phyloP scores from a whole-genome alignment of 2,329 filamentous ascomycete species.

The Harringtonia lauricola region DNA sequence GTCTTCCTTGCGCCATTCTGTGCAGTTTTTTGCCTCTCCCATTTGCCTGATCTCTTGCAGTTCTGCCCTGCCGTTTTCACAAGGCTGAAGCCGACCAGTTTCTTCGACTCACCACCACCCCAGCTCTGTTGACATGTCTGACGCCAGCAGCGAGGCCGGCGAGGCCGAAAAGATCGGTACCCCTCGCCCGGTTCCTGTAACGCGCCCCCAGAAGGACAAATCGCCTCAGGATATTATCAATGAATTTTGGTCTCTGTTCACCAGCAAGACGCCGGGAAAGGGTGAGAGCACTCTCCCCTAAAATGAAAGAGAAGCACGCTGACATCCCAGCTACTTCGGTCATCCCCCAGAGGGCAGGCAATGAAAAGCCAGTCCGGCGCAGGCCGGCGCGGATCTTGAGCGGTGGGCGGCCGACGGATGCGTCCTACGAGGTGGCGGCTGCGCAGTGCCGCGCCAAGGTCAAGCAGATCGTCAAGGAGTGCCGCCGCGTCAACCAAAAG shows the following conservation, averaged over 20 bases:
- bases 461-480: conserved; percentile 51
- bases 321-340: conserved; percentile 58
- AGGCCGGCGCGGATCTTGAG: conserved; percentile 41
- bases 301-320: too few species aligned
- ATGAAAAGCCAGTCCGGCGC: conserved; percentile 45
- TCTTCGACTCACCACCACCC: too few species aligned
- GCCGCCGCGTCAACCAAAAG: conserved; percentile 69
- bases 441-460: conserved; percentile 57
- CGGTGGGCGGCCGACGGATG: conserved; percentile 40
- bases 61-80: too few species aligned
- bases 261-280: conserved; percentile 59
- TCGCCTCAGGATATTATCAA: conserved; percentile 50
- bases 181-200: too few species aligned
- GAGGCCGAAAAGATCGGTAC: too few species aligned
- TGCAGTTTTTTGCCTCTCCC: too few species aligned
- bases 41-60: too few species aligned
- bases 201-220: too few species aligned
- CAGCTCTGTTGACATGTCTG: too few species aligned
- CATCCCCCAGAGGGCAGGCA: conserved; percentile 57
- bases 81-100: too few species aligned
- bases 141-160: too few species aligned
- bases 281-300: conserved; percentile 23
- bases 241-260: conserved; percentile 65
- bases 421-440: conserved; percentile 61
- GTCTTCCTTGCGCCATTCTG: too few species aligned